Evolutionary conservation across 2,329 filamentous ascomycete species (phyloP), one percentile per base, ranked within the genome.

Genomic region (Capronia epimyces): DNA sequence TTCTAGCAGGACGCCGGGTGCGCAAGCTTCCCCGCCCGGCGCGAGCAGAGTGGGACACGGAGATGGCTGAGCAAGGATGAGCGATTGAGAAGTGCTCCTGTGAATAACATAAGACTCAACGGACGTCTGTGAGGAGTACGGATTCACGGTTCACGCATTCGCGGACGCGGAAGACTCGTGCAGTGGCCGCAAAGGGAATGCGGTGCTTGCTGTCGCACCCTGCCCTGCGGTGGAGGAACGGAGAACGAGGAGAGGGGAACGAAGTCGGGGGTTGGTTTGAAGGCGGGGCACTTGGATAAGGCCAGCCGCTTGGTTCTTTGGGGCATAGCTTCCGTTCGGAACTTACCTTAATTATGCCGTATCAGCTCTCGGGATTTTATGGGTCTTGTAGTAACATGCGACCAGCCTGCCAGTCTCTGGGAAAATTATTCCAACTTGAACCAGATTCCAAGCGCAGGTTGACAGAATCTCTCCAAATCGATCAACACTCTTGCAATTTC

Each of bases 1-100:
- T 37, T 12, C 22, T 36, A 40, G 40, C 24, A 20, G 51, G 40
- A 45, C 24, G 31, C 37, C 25, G 22, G 42, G 31, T 49, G 24
- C 15, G 42, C 51, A 44, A 37, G 48, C 44, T 46, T 57, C 50
- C 50, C 46, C 44, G 48, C 50, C 51, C 51, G 31, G 41, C 27
- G 39, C 47, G 51, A 41, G 50, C 46, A 51, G 39, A 31, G 34
- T 27, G 48, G 42, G 20, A 50, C 48, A 9, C 40, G 18, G 39
- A 36, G 34, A 25, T 42, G 16, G 34, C 20, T 12, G 15, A 37
- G n/a, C 16, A 29, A 27, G 18, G 9, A n/a, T 41, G 16, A 22
- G 32, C 43, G 44, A 51, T 49, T 45, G 52, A 41, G 20, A 22
- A 16, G 18, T 18, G 21, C 22, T 13, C 27, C 24, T 31, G 24